Evolutionary conservation across 2,329 filamentous ascomycete genomes (phyloP), one percentile per base, ranked within the genome.

Genomic region (Nemania sp.): DNA sequence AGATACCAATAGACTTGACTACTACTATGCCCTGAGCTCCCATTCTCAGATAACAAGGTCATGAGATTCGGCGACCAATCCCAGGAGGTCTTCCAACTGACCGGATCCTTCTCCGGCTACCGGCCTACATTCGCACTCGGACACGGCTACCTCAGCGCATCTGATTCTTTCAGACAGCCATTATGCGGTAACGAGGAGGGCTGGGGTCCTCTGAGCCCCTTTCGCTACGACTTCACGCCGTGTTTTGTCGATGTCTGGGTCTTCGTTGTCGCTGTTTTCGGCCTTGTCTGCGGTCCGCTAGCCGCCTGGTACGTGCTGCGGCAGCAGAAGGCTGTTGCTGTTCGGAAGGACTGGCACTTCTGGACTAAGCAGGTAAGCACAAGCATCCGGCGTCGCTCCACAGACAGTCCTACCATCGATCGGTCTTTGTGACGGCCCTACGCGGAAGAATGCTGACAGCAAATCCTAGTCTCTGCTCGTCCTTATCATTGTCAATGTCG

Each of bases 171-270:
- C 76, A 82, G 82, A 72, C 92, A 97, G 79, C 89, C 93, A 66
- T 84, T 98, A 80, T 98, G 95, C 82, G 89, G 92, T 79, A 96
- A 97, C 81, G 84, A 86, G 62, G 95, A 98, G 81, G 97, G 96
- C 76, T 99, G 96, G 96, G 97, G 97, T 0, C 96, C 96, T 24
- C 79, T 99, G 78, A 98, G 94, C 81, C 90, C 90, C 41, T 86
- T 90, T 73, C 88, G 95, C 79, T 98, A 93, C 81, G 96, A 99
- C 82, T 94, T 99, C 76, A 98, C 96, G 18, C 95, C 96, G 47
- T 99, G 96, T 84, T 99, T 99, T 78, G 90, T 98, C 75, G 97
- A 99, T 79, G 88, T 97, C 24, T 94, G 93, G 89, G 88, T 98
- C 67, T 89, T 92, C 38, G 82, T 86, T 1, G 92, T 97, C 29